These are phyloP conservation scores for Gymnopus androsaceus DNA, from an alignment of 1,284 basidiomycete genomes.

Conservation along the genomic window DNA sequence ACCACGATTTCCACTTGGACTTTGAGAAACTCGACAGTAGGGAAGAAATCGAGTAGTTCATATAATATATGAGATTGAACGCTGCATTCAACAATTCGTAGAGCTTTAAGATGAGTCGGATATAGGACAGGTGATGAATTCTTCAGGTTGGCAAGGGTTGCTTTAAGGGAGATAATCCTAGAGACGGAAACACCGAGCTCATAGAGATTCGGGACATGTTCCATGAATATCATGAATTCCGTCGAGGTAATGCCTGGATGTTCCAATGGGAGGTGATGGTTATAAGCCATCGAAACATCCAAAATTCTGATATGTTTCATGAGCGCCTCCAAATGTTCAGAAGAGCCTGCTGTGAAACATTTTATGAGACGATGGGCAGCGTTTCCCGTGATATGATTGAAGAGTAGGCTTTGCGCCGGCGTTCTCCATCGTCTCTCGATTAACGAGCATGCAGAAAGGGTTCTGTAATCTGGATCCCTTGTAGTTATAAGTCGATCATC, in stretches of 20 bases:
- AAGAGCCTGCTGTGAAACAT: not conserved
- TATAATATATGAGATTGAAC: constrained; percentile 48
- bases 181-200: constrained; percentile 34
- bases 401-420: constrained; percentile 44
- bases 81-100: constrained; percentile 38
- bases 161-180: constrained; percentile 13
- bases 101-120: constrained; percentile 35
- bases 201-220: constrained; percentile 38
- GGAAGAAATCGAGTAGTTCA: constrained; percentile 43
- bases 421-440: constrained; percentile 40
- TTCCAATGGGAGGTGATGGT: not conserved
- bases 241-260: constrained; percentile 6
- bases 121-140: not conserved
- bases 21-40: constrained; percentile 39
- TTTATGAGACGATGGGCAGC: constrained; percentile 9
- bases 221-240: constrained; percentile 27
- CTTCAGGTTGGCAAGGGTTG: constrained; percentile 20
- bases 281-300: not conserved
- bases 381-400: constrained; percentile 29
- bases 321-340: not conserved
- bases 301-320: constrained; percentile 9
- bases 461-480: constrained; percentile 33
- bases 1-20: constrained; percentile 42
- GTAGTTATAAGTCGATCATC: not conserved
- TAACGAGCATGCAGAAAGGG: constrained; percentile 36